Evolutionary conservation across 2,329 filamentous ascomycete genomes (phyloP).

Genomic region (Lecanosticta acicola): DNA sequence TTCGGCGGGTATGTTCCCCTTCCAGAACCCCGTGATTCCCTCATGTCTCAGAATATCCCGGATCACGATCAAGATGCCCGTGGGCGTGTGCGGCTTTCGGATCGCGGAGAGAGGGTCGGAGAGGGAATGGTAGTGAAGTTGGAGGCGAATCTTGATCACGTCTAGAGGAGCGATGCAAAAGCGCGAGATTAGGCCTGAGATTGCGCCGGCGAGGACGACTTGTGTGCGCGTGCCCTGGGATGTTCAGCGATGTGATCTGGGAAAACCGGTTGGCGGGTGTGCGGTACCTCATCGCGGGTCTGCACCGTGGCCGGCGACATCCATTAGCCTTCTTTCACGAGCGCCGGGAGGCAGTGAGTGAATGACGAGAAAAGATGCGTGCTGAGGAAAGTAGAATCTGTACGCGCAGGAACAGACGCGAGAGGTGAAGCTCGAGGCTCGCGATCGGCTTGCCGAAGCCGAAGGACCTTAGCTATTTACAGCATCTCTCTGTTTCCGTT

Average conservation of each 20-base stretch:
- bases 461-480: too few species aligned
- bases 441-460: neutral
- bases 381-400: too few species aligned
- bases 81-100: conserved; percentile 8
- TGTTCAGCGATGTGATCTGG: conserved; percentile 9
- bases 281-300: conserved; percentile 62
- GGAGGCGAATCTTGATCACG: conserved; percentile 95
- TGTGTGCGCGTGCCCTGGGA: conserved; percentile 59
- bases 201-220: conserved; percentile 60
- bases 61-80: conserved; percentile 24
- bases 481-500: too few species aligned
- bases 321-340: conserved; percentile 37
- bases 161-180: conserved; percentile 94
- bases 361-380: too few species aligned
- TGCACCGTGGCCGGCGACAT: conserved; percentile 60
- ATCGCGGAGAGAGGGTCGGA: conserved; percentile 58
- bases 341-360: too few species aligned
- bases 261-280: neutral
- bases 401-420: too few species aligned
- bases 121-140: conserved; percentile 82
- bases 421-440: too few species aligned
- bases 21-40: conserved; percentile 83
- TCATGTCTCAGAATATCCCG: conserved; percentile 72
- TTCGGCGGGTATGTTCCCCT: conserved; percentile 95
- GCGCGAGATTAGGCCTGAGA: conserved; percentile 81